A percentile compares a stretch with the other conserved stretches of the same genome.
phyloP scores from a whole-genome alignment of 345 rosid genomes.

The Acer yangbiense region DNA sequence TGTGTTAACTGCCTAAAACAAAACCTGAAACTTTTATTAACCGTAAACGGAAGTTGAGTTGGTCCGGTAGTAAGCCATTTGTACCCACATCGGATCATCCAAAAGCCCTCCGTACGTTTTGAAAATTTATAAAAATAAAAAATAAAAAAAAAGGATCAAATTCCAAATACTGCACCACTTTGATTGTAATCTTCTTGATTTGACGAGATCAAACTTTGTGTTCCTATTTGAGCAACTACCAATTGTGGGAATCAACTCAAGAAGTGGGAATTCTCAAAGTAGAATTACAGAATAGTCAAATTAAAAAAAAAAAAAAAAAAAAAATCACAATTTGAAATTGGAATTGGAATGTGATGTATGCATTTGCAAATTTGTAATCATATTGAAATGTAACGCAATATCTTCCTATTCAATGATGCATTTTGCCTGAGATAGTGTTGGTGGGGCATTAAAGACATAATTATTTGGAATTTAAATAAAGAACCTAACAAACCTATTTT shows the following conservation, averaged over 20 bases:
- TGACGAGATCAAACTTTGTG: background rate
- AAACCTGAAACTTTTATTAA: too few relatives aligned
- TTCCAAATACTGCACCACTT: background rate
- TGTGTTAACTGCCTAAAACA: background rate
- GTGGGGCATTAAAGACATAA: background rate
- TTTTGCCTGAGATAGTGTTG: background rate
- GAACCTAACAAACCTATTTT: background rate
- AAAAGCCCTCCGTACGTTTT: too few relatives aligned
- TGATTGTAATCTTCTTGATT: background rate
- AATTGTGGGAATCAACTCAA: background rate
- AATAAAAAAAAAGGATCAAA: background rate
- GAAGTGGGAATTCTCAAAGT: background rate
- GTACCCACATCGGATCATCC: too few relatives aligned
- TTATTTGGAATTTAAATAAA: slow-evolving; percentile 6
- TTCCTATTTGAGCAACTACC: background rate
- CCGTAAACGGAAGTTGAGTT: too few relatives aligned
- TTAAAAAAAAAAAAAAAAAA: too few relatives aligned
- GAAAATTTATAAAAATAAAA: too few relatives aligned
- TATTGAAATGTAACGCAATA: background rate
- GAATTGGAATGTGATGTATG: slow-evolving; percentile 5
- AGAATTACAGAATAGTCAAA: background rate
- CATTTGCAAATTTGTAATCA: background rate
- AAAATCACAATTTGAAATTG: background rate
- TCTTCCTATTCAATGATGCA: background rate
- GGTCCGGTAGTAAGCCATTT: too few relatives aligned